A percentile compares a stretch with the other conserved stretches of the same genome.
phyloP scores from a whole-genome alignment of 2,329 filamentous ascomycete genomes.

The Sordariomycetes sp. region DNA sequence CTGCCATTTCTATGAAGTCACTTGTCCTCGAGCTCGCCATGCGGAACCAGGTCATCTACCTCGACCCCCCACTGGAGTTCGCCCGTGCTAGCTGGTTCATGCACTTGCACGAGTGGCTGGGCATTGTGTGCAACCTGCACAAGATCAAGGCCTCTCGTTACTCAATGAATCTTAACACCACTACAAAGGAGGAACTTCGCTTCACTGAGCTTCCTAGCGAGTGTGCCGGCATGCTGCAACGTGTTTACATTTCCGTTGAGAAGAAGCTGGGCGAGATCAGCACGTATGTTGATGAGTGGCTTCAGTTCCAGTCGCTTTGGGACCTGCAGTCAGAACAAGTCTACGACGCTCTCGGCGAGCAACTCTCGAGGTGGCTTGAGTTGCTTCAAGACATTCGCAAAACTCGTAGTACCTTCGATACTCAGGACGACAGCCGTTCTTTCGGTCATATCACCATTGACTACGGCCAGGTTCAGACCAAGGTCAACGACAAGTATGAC shows the following conservation, averaged over 20 bases:
- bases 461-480: constrained; percentile 97
- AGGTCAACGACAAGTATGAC: constrained; percentile 98
- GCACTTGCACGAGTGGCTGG: constrained; percentile 89
- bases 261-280: constrained; percentile 72
- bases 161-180: constrained; percentile 72
- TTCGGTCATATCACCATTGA: constrained; percentile 95
- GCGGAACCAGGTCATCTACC: constrained; percentile 94
- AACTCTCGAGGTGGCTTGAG: constrained; percentile 88
- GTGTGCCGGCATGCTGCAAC: constrained; percentile 69
- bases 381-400: constrained; percentile 95
- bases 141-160: constrained; percentile 95
- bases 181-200: constrained; percentile 53
- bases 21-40: constrained; percentile 91
- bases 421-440: constrained; percentile 81
- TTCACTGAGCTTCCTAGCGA: constrained; percentile 80
- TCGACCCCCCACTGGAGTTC: constrained; percentile 87
- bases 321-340: constrained; percentile 94
- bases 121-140: constrained; percentile 81
- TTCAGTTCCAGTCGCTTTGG: constrained; percentile 98
- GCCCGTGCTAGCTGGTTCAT: constrained; percentile 89
- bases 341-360: constrained; percentile 83
- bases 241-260: constrained; percentile 78
- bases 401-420: constrained; percentile 92
- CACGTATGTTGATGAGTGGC: constrained; percentile 91
- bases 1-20: constrained; percentile 55